Evolutionary conservation across 192 early-diverging fungal genomes (phyloP), one percentile per base, ranked within the genome.

Genomic region (Mortierella hygrophila): DNA sequence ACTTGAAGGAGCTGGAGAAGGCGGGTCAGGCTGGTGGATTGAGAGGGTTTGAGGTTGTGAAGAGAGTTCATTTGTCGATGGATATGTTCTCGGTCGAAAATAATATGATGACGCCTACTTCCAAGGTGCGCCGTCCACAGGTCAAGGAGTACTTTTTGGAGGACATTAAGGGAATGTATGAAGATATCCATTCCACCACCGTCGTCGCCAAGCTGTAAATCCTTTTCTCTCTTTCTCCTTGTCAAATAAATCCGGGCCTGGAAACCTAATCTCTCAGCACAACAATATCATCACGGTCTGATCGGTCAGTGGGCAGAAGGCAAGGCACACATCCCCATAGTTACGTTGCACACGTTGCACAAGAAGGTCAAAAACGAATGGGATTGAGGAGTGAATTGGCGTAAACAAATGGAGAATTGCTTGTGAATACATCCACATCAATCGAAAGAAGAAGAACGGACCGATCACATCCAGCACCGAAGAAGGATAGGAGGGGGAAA

Each of bases 91-190:
- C 95, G 11, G 85, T 97, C 65, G 97, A 97, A 72, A 89, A 92
- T 75, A 91, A 91, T 20, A 78, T 98, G 11, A 81, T 97, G 68
- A 97, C 97, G 0, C 97, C 97, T 11, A 96, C 97, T 0, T 68
- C 41, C 54, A 82, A 82, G 71, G 69, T 82, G 13, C 74, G 80
- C 38, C 80, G 80, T 26, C 80, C 80, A 38, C 80, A 82, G 32
- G 74, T 76, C 74, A 46, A 54, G 21, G 80, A 76, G 5, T 63
- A 63, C 55, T 82, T 82, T 55, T 29, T 57, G 42, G 54, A 71
- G 2, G 32, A 41, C 4, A 82, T 82, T 32, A 47, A 71, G 41
- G 18, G 10, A 0, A 82, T 82, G 80, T 82, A 82, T 37, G 55
- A 82, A 0, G 80, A 82, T 5, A 44, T 82, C 2, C 44, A 49